phyloP scores from a whole-genome alignment of 2,329 filamentous ascomycete species.

The Exophiala xenobiotica region DNA sequence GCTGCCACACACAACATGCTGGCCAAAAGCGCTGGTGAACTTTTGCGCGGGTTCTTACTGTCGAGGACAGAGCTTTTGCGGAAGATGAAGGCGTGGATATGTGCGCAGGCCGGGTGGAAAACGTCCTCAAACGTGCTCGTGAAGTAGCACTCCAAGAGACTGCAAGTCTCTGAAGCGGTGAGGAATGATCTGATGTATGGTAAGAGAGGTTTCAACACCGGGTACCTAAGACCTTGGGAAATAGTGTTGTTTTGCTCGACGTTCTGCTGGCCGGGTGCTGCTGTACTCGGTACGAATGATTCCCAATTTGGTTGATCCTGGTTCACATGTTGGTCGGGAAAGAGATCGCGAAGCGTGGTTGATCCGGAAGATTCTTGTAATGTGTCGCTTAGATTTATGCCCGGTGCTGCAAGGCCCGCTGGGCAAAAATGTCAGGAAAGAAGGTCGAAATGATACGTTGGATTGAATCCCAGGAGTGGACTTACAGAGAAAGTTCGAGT shows the following conservation, averaged over 20 bases:
- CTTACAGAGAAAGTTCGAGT: background rate
- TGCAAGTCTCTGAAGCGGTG: conserved; percentile 41
- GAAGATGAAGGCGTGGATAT: background rate
- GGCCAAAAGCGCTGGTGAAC: background rate
- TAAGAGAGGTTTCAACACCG: conserved; percentile 32
- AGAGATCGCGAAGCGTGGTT: background rate
- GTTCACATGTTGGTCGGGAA: background rate
- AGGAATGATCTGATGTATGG: conserved; percentile 43
- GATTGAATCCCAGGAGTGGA: background rate
- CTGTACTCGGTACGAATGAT: background rate
- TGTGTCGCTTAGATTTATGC: background rate
- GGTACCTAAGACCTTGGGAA: background rate
- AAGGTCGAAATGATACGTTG: background rate
- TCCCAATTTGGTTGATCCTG: background rate
- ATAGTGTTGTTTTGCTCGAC: background rate
- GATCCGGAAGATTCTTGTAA: background rate
- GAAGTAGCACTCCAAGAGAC: conserved; percentile 51
- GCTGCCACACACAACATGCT: background rate
- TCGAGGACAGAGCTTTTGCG: background rate
- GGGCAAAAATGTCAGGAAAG: background rate
- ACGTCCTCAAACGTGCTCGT: background rate
- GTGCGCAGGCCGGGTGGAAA: background rate
- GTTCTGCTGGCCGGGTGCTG: background rate
- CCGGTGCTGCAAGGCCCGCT: background rate
- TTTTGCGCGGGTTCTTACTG: background rate